Base-by-base conservation (phyloP, 805 yeast species). In the Schwanniomyces polymorphus region DNA sequence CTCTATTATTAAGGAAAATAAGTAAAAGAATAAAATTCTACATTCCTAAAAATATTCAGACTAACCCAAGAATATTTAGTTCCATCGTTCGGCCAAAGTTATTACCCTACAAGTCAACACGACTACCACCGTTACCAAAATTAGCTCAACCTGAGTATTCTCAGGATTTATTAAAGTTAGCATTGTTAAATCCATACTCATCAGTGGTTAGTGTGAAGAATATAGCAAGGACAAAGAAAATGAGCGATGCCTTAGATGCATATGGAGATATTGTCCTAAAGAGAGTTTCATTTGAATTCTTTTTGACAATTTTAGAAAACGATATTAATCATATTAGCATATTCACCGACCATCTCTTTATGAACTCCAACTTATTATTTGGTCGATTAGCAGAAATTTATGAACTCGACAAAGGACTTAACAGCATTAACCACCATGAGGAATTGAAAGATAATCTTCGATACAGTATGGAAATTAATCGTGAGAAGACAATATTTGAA, bases 341-440 rank as follows among this genome's bases (percentile, higher is more conserved):
- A 17, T 34, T 40, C 21, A 37, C 44, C 14, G 50, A 49, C 21
- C 48, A 38, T 41, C 35, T 38, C 16, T 46, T 49, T 23, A 17
- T 49, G 16, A 49, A 43, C 27, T 46, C 50, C 1, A 49, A 49
- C 37, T 27, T 29, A 17, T 26, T 49, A 16, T 46, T 46, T 21
- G 47, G 52, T 5, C 43, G 50, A n/a, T 38, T 49, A 28, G 44
- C 52, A 10, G 43, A 46, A 38, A 37, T 44, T 14, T 46, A 46
- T 35, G 42, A 31, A 23, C 40, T 49, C n/a, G 43, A 49, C 17
- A 39, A 41, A 10, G 50, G 46, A 14, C n/a, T 49, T 2, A 26
- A 37, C 8, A 23, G 38, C 21, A 16, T 8, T 8, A 44, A 16
- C 23, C 49, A 43, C 14, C 44, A 43, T 6, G 14, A 21, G 14